Conservation (phyloP, 106 monocot species). For the Apostasia shenzhenica region DNA sequence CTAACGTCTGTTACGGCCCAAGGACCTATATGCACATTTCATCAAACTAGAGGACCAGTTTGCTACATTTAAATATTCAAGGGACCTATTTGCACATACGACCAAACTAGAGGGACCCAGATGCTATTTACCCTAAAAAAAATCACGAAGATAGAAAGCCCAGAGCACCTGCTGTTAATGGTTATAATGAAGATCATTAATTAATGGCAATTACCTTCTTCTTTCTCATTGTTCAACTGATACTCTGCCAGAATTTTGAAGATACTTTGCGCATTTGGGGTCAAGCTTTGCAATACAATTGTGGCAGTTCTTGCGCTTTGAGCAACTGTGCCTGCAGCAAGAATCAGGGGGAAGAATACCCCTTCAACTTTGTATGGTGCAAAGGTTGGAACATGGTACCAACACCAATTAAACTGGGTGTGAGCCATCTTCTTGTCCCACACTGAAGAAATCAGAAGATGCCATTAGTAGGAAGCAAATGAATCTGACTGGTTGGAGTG, state of each 20-base stretch:
- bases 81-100: too few relatives aligned
- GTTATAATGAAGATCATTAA: background rate
- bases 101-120: too few relatives aligned
- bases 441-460: conserved; percentile 24
- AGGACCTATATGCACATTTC: too few relatives aligned
- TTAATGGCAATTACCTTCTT: conserved; percentile 51
- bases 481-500: background rate
- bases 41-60: too few relatives aligned
- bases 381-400: conserved; percentile 94
- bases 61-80: too few relatives aligned
- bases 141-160: too few relatives aligned
- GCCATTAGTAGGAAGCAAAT: background rate
- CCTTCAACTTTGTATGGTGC: conserved; percentile 83
- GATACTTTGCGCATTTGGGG: conserved; percentile 89
- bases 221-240: conserved; percentile 70
- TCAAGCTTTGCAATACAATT: conserved; percentile 87
- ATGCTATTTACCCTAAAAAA: too few relatives aligned
- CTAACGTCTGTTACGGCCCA: too few relatives aligned
- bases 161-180: too few relatives aligned
- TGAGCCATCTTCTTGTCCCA: conserved; percentile 99
- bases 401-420: conserved; percentile 91
- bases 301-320: conserved; percentile 86
- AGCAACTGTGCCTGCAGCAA: conserved; percentile 48
- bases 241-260: conserved; percentile 75
- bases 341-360: conserved; percentile 66